These are phyloP conservation scores for Pleurostoma richardsiae DNA, from an alignment of 2,329 filamentous ascomycete species.

Conservation along the genomic window DNA sequence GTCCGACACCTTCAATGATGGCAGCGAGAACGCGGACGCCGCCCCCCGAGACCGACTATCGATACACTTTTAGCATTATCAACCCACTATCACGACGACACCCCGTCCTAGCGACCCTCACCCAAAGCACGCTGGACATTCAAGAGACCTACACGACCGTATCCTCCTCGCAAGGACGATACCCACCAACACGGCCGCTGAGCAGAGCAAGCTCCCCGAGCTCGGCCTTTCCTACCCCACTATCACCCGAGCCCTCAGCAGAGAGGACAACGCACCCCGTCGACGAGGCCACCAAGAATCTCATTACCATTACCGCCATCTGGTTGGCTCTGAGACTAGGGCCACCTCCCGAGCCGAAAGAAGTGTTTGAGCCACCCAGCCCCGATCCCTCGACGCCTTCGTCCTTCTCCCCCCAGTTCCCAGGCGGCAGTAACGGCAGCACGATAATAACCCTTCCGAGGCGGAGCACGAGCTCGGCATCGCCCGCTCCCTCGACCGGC, in stretches of 20 bases:
- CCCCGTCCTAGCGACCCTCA: slow-evolving; percentile 68
- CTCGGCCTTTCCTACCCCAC: slow-evolving; percentile 2
- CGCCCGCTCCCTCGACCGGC: slow-evolving; percentile 2
- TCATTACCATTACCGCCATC: slow-evolving; percentile 47
- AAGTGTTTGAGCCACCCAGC: slow-evolving; percentile 17
- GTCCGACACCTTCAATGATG: slow-evolving; percentile 14
- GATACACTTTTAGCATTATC: slow-evolving; percentile 73
- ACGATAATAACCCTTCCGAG: background rate
- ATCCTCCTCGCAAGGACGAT: slow-evolving; percentile 40
- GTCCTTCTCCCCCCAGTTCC: background rate
- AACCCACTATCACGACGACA: slow-evolving; percentile 64
- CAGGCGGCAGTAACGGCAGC: background rate
- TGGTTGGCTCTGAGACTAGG: slow-evolving; percentile 46
- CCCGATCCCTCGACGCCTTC: slow-evolving; percentile 9
- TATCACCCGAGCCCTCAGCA: slow-evolving; percentile 3
- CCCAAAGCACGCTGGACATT: slow-evolving; percentile 59
- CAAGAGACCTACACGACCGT: slow-evolving; percentile 62
- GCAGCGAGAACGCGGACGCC: slow-evolving; percentile 12
- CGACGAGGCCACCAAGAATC: slow-evolving; percentile 36
- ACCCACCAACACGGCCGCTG: slow-evolving; percentile 37
- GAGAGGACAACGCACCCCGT: slow-evolving; percentile 29
- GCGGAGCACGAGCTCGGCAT: slow-evolving; percentile 3
- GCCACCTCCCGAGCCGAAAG: slow-evolving; percentile 28
- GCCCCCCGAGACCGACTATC: slow-evolving; percentile 15
- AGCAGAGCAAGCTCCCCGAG: background rate